A percentile compares a stretch with the other conserved stretches of the same genome.
phyloP scores from a whole-genome alignment of 352 stramenopile species.

The Pythium aquatile region DNA sequence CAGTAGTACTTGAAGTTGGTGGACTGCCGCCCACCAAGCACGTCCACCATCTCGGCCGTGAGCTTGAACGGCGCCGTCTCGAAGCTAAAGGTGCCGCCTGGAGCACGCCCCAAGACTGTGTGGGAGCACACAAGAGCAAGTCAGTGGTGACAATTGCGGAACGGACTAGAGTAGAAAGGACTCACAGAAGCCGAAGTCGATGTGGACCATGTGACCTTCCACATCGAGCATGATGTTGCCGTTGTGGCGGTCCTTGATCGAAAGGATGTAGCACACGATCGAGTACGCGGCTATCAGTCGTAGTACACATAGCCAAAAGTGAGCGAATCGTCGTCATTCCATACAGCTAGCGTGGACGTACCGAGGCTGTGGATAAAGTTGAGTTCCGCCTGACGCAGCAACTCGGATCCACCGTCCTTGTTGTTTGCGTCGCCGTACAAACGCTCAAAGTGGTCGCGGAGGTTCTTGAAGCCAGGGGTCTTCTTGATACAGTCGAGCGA shows the following conservation, averaged over 20 bases:
- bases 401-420: conserved; percentile 20
- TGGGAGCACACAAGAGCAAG: not conserved
- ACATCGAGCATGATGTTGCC: conserved; percentile 99
- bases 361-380: conserved; percentile 86
- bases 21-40: conserved; percentile 91
- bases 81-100: conserved; percentile 92
- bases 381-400: conserved; percentile 66
- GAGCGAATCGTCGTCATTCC: conserved; percentile 30
- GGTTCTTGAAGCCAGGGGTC: conserved; percentile 72
- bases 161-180: conserved; percentile 1
- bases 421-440: conserved; percentile 81
- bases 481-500: conserved; percentile 98
- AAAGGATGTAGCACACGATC: conserved; percentile 97
- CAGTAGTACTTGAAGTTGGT: conserved; percentile 92
- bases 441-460: conserved; percentile 92
- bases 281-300: conserved; percentile 91
- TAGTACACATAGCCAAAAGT: conserved; percentile 32
- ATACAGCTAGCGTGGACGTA: conserved; percentile 23
- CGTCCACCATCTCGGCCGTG: conserved; percentile 94
- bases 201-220: conserved; percentile 96
- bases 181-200: conserved; percentile 98
- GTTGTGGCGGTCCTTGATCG: conserved; percentile 99
- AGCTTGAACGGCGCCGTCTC: conserved; percentile 98
- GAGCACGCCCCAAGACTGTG: conserved; percentile 70
- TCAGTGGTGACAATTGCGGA: not conserved